These are phyloP conservation scores for Aspergillus sp. DNA, from an alignment of 2,329 filamentous ascomycete species.

Conservation along the genomic window DNA sequence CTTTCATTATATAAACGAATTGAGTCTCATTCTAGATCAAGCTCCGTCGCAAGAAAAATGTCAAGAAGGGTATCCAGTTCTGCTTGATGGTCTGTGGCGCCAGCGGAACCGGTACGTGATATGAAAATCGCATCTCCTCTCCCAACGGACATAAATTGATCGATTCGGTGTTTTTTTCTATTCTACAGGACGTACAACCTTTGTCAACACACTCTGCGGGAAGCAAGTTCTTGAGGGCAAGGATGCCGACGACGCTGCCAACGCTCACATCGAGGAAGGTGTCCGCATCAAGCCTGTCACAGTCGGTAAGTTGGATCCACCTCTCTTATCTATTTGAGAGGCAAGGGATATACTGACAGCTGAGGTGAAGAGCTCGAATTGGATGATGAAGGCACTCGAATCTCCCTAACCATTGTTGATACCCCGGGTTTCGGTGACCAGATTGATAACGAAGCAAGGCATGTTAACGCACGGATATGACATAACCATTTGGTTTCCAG, in stretches of 20 bases:
- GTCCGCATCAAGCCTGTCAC: constrained; percentile 99
- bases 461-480: constrained; percentile 27
- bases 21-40: constrained; percentile 60
- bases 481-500: constrained; percentile 1
- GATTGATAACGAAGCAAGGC: constrained; percentile 98
- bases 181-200: constrained; percentile 80
- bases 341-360: too few species aligned
- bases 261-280: constrained; percentile 89
- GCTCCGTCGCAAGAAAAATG: constrained; percentile 99
- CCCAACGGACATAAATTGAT: constrained; percentile 9
- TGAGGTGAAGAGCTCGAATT: constrained; percentile 72
- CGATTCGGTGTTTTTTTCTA: constrained; percentile 1
- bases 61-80: constrained; percentile 99
- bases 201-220: constrained; percentile 98
- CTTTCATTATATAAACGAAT: constrained; percentile 1
- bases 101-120: constrained; percentile 81
- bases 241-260: constrained; percentile 84
- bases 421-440: constrained; percentile 98
- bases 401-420: constrained; percentile 96
- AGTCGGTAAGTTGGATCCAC: constrained; percentile 65
- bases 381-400: constrained; percentile 96
- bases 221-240: constrained; percentile 87
- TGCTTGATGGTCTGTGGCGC: constrained; percentile 99
- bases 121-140: neutral
- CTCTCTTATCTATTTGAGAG: neutral